Conservation (phyloP, 2,329 filamentous ascomycete species). For the Lasiodiplodia citricola region DNA sequence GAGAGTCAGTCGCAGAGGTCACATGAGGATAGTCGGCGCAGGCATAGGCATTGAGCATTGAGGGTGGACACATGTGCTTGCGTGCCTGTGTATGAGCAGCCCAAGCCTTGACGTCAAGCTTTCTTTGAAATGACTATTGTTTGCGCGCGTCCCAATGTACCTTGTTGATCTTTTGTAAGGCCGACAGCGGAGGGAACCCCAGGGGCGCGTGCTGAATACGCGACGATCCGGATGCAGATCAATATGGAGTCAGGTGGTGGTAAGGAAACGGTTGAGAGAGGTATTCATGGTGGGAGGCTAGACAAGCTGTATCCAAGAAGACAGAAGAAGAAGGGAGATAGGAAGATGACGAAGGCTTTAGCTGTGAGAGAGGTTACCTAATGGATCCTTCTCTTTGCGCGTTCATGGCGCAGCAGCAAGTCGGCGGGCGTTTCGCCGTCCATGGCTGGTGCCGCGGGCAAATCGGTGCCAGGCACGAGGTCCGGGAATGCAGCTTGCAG, state of each 20-base stretch:
- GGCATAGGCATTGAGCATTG: not conserved
- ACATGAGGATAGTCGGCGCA: not conserved
- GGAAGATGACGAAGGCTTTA: not conserved
- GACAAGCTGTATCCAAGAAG: not conserved
- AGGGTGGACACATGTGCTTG: too few species aligned
- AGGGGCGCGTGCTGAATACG: not conserved
- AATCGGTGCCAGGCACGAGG: not conserved
- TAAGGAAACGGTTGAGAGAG: not conserved
- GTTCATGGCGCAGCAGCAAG: not conserved
- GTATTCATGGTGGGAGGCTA: not conserved
- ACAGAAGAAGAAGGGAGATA: not conserved
- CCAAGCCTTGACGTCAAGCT: constrained; percentile 1
- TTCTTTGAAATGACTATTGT: too few species aligned
- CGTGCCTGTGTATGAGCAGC: not conserved
- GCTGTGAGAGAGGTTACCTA: not conserved
- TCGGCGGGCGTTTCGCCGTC: too few species aligned
- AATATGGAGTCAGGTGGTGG: not conserved
- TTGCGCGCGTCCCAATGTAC: not conserved
- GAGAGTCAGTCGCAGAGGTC: not conserved
- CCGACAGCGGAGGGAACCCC: not conserved
- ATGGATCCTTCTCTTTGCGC: not conserved
- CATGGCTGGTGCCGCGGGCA: not conserved
- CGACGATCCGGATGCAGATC: constrained; percentile 14
- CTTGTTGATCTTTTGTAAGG: not conserved
- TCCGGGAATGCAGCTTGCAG: not conserved